Evolutionary conservation across 2,329 filamentous ascomycete genomes (phyloP).

Genomic region (Tolypocladium ophioglossoides): DNA sequence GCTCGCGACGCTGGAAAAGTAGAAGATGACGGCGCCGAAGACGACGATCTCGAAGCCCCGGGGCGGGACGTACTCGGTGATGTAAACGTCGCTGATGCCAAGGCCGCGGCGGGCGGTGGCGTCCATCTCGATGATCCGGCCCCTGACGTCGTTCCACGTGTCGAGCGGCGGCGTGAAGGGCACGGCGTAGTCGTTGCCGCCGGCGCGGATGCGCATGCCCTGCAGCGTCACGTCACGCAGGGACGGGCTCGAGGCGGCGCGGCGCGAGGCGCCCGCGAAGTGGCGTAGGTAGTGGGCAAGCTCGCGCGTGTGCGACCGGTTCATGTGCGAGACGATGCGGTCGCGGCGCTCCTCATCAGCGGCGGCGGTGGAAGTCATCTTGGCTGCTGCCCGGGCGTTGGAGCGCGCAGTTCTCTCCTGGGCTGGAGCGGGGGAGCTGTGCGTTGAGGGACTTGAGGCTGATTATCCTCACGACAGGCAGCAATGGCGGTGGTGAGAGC

Average conservation of each 20-base stretch:
- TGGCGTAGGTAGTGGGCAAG: constrained; percentile 70
- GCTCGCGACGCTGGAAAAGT: constrained; percentile 39
- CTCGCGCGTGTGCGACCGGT: constrained; percentile 66
- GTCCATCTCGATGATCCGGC: constrained; percentile 62
- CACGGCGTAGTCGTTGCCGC: constrained; percentile 38
- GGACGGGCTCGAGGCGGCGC: constrained; percentile 34
- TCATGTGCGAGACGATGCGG: constrained; percentile 68
- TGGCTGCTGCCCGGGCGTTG: not conserved
- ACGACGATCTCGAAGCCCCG: constrained; percentile 36
- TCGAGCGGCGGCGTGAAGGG: constrained; percentile 60
- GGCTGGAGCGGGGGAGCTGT: not conserved
- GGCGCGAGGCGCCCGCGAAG: constrained; percentile 48
- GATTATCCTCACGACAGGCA: not conserved
- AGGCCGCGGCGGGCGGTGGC: constrained; percentile 45
- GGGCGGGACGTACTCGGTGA: constrained; percentile 31
- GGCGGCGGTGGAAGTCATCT: constrained; percentile 11
- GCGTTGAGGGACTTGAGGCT: not conserved
- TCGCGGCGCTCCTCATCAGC: constrained; percentile 18
- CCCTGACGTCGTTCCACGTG: constrained; percentile 56
- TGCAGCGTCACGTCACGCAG: constrained; percentile 57
- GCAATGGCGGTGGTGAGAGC: not conserved
- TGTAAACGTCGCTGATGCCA: constrained; percentile 38
- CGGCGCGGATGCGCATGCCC: constrained; percentile 49
- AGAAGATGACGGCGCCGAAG: constrained; percentile 43
- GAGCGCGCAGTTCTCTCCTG: not conserved